Evolutionary conservation across 352 stramenopile genomes (phyloP).

Genomic region (Phytophthora rubi): DNA sequence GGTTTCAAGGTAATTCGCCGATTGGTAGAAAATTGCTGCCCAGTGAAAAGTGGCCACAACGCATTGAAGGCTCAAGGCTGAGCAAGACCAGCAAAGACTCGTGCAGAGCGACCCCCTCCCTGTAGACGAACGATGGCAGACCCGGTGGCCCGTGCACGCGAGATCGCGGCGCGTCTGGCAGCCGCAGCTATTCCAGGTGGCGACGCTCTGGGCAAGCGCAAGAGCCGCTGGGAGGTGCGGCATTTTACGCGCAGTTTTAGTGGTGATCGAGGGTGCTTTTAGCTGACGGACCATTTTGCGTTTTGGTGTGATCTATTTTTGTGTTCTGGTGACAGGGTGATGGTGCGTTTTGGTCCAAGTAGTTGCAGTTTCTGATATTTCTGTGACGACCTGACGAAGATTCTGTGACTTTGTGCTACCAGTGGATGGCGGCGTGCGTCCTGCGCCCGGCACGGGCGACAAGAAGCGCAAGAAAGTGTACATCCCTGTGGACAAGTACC

Average conservation of each 20-base stretch:
- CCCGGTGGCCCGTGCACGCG: conserved; percentile 79
- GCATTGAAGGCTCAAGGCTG: conserved; percentile 7
- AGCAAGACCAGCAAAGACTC: background rate
- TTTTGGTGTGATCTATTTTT: conserved; percentile 20
- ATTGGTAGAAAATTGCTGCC: conserved; percentile 53
- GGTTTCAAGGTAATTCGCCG: background rate
- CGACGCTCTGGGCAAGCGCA: conserved; percentile 81
- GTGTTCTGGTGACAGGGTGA: conserved; percentile 45
- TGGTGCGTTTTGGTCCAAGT: conserved; percentile 35
- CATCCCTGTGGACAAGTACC: conserved; percentile 92
- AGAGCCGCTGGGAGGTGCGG: conserved; percentile 86
- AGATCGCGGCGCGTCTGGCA: conserved; percentile 83
- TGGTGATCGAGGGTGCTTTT: background rate
- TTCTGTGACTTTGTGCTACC: conserved; percentile 6
- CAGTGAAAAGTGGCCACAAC: conserved; percentile 31
- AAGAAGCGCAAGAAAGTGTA: conserved; percentile 93
- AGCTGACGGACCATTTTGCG: background rate
- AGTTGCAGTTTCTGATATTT: conserved; percentile 23
- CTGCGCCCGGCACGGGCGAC: conserved; percentile 44
- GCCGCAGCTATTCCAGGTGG: conserved; percentile 68
- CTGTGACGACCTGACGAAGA: background rate
- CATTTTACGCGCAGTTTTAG: conserved; percentile 7
- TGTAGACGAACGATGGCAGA: conserved; percentile 48
- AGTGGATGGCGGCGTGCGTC: conserved; percentile 48
- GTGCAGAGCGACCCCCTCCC: background rate